Conservation (phyloP, 1,284 basidiomycete genomes). For the Marasmius sp. region DNA sequence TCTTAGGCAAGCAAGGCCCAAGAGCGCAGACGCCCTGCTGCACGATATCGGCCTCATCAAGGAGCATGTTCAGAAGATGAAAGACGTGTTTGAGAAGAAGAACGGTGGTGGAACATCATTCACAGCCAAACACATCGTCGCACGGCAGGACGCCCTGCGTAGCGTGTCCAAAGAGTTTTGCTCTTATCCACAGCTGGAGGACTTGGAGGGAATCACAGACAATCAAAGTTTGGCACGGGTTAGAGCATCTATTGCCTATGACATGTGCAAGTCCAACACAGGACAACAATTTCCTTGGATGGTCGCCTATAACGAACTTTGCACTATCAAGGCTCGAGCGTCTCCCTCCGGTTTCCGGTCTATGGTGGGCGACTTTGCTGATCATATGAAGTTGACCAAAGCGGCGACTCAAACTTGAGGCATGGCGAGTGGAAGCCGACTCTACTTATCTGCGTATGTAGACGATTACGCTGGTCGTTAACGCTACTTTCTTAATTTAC, state of each 20-base stretch:
- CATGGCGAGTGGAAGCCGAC: not conserved
- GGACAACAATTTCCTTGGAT: not conserved
- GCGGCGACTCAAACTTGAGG: not conserved
- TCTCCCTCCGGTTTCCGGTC: not conserved
- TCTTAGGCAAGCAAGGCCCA: conserved; percentile 2
- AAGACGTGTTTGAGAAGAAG: conserved; percentile 4
- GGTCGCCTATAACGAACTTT: not conserved
- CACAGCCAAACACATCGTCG: conserved; percentile 33
- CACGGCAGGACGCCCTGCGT: conserved; percentile 39
- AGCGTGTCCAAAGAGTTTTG: conserved; percentile 32
- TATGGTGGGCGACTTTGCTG: not conserved
- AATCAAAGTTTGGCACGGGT: conserved; percentile 1
- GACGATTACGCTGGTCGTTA: not conserved
- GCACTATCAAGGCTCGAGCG: not conserved
- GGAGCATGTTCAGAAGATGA: conserved; percentile 27
- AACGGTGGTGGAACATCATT: conserved; percentile 16
- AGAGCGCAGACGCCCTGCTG: not conserved
- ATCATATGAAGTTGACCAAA: not conserved
- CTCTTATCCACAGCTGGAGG: conserved; percentile 1
- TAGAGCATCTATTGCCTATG: conserved; percentile 11
- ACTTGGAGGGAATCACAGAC: conserved; percentile 5
- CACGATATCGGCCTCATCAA: conserved; percentile 27
- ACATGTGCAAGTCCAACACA: not conserved
- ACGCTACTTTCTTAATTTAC: not conserved
- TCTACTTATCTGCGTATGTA: not conserved